These are phyloP conservation scores for Avena sativa DNA, from an alignment of 176 grass and related monocot species.

Conservation along the genomic window DNA sequence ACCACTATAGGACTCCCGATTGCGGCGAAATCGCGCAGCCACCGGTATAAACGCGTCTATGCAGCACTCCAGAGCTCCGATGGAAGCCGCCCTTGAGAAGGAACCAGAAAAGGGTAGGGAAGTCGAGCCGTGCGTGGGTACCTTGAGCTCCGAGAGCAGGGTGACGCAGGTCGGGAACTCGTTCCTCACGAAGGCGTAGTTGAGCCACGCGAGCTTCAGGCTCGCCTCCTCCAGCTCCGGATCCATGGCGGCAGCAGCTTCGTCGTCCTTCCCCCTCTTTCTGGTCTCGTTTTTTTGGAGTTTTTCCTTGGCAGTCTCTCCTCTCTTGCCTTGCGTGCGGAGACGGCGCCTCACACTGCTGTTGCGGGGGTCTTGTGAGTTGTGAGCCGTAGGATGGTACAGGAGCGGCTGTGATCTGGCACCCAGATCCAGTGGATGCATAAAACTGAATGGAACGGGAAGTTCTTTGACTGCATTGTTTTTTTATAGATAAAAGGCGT, in stretches of 20 bases:
- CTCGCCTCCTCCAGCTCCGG: conserved; percentile 51
- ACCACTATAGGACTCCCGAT: not conserved
- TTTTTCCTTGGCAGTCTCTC: not conserved
- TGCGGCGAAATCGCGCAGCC: not conserved
- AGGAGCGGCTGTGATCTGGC: too few relatives aligned
- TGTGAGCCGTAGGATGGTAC: too few relatives aligned
- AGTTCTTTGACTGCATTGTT: too few relatives aligned
- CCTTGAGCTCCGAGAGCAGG: conserved; percentile 74
- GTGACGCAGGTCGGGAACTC: conserved; percentile 49
- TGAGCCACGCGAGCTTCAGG: conserved; percentile 56
- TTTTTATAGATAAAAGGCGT: too few relatives aligned
- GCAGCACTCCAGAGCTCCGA: not conserved
- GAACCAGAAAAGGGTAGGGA: not conserved
- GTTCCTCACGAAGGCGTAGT: conserved; percentile 43
- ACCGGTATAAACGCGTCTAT: not conserved
- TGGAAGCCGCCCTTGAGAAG: not conserved
- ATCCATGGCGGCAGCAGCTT: conserved; percentile 39
- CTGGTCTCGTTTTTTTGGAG: not conserved
- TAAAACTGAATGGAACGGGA: too few relatives aligned
- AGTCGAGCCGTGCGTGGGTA: not conserved
- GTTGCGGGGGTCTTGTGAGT: too few relatives aligned
- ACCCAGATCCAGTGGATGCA: too few relatives aligned
- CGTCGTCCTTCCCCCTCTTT: not conserved
- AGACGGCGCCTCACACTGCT: too few relatives aligned
- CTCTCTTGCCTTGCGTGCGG: not conserved